phyloP scores from a whole-genome alignment of 2,329 filamentous ascomycete genomes.

The Trichoderma pleuroti region DNA sequence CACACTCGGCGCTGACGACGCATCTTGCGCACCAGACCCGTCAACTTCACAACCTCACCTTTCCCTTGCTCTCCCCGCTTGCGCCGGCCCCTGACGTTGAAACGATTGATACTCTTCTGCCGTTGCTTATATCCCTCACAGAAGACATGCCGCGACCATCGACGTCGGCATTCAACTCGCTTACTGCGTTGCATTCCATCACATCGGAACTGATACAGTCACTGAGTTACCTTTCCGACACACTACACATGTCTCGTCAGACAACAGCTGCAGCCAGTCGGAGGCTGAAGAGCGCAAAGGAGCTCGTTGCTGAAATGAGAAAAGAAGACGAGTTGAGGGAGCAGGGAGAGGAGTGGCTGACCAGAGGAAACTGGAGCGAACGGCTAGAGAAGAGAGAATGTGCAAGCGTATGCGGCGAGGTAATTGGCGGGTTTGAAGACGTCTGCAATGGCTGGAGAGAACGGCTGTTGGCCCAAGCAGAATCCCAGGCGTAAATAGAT shows the following conservation, averaged over 20 bases:
- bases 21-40: slow-evolving; percentile 74
- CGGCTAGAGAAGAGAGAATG: slow-evolving; percentile 74
- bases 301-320: slow-evolving; percentile 80
- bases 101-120: slow-evolving; percentile 65
- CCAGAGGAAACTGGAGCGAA: slow-evolving; percentile 77
- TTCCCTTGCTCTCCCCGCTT: slow-evolving; percentile 66
- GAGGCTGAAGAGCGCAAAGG: slow-evolving; percentile 74
- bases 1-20: slow-evolving; percentile 69
- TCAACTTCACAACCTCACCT: slow-evolving; percentile 69
- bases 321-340: slow-evolving; percentile 79
- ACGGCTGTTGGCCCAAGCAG: slow-evolving; percentile 65
- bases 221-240: slow-evolving; percentile 83
- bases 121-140: slow-evolving; percentile 61
- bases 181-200: slow-evolving; percentile 65
- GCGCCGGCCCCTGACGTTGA: slow-evolving; percentile 60
- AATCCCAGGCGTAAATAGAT: slow-evolving; percentile 39
- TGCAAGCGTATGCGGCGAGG: slow-evolving; percentile 77
- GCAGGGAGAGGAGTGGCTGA: slow-evolving; percentile 77
- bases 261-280: slow-evolving; percentile 78
- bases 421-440: slow-evolving; percentile 88
- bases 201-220: slow-evolving; percentile 73
- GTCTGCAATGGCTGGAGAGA: slow-evolving; percentile 82
- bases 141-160: slow-evolving; percentile 64
- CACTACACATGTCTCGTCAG: slow-evolving; percentile 89
- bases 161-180: slow-evolving; percentile 60